Evolutionary conservation across 495 filamentous ascomycete species (phyloP), one percentile per base, ranked within the genome.

Genomic region (Pyronema omphalodes): DNA sequence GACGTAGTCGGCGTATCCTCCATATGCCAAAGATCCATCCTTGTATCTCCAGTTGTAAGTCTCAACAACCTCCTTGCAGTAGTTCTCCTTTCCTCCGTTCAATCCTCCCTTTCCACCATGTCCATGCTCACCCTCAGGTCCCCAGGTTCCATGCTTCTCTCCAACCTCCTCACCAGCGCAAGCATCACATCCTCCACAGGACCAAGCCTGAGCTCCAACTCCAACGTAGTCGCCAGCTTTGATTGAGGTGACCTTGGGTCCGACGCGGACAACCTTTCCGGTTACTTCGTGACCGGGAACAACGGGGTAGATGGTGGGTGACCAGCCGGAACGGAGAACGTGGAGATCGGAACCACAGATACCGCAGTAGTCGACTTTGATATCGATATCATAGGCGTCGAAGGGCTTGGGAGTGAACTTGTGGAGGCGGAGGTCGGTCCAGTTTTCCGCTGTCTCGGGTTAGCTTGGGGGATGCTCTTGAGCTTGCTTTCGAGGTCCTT

Each of bases 351-450:
- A 76, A 12, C 70, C 71, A 60, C 77, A 81, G 44, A 79, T 71
- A 43, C 77, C 77, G 58, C 76, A 79, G 58, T 68, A 57, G 49
- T 71, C 63, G 44, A 75, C 71, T 67, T 74, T 72, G 65, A 78
- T 66, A 60, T 77, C 74, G 44, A 79, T 73, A 59, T 77, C 74
- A 57, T 77, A 72, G 59, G 74, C 72, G 44, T 73, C 73, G 48
- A 78, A 77, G 6, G 76, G 75, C 65, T 77, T 77, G 4, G 75
- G 73, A 29, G 67, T 67, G 65, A 76, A 74, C 58, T 76, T 75
- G 44, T 71, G 55, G 6, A 56, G 43, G 5, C 37, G 49, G 3
- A 62, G 51, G 19, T 52, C 29, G 3, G 58, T 50, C 58, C 52
- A 61, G 6, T 29, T 47, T 34, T 62, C 43, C 43, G 59, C 55